These are phyloP conservation scores for Podospora tetraspora DNA, from an alignment of 495 filamentous ascomycete species.

Conservation along the genomic window DNA sequence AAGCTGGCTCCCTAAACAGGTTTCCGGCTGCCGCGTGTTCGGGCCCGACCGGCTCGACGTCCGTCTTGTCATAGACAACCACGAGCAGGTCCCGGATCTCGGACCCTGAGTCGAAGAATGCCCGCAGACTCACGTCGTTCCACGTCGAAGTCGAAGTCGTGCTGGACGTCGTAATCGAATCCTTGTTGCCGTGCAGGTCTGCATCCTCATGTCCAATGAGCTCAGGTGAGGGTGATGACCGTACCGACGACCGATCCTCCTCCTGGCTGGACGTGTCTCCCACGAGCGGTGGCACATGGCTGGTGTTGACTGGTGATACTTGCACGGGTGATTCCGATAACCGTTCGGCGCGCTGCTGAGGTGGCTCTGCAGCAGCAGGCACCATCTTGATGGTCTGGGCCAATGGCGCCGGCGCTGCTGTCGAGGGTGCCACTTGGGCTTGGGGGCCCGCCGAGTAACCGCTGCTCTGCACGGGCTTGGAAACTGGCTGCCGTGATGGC, in stretches of 20 bases:
- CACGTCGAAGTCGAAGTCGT: constrained; percentile 53
- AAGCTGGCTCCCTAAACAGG: constrained; percentile 80
- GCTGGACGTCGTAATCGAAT: constrained; percentile 42
- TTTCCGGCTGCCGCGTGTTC: constrained; percentile 80
- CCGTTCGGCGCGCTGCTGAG: constrained; percentile 39
- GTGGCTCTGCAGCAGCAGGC: constrained; percentile 14
- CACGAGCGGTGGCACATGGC: constrained; percentile 55
- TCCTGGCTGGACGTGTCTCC: constrained; percentile 62
- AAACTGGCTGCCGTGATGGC: constrained; percentile 18
- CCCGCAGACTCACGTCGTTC: constrained; percentile 77
- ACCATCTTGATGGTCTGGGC: constrained; percentile 22
- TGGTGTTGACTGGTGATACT: constrained; percentile 53
- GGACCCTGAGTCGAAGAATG: constrained; percentile 87
- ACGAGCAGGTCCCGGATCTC: constrained; percentile 87
- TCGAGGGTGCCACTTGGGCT: neutral
- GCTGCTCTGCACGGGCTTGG: constrained; percentile 20
- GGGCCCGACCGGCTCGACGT: constrained; percentile 64
- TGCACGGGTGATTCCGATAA: constrained; percentile 75
- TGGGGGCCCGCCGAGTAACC: constrained; percentile 27
- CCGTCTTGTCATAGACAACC: constrained; percentile 85
- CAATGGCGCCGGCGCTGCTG: constrained; percentile 15
- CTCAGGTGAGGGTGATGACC: constrained; percentile 65
- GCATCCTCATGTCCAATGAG: constrained; percentile 49
- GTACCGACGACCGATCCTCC: constrained; percentile 55
- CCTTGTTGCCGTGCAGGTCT: constrained; percentile 35